Evolutionary conservation across 345 rosid genomes (phyloP), one percentile per base, ranked within the genome.

Genomic region (Aegle marmelos): DNA sequence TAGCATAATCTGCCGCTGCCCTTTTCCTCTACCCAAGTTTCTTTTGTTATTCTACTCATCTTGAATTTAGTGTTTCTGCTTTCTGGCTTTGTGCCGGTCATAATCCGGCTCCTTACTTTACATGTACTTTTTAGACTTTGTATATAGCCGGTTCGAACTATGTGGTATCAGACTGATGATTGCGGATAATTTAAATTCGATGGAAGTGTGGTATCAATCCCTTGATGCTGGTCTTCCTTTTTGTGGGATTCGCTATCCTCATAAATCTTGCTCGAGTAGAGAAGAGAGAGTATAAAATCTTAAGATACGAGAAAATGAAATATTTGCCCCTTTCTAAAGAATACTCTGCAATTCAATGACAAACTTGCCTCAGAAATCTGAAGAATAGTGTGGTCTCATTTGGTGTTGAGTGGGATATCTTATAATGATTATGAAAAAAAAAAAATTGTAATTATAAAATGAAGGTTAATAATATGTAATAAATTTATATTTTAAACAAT

Each of bases 111-210:
- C 28, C 33, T 22, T 24, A 61, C 76, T 65, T 37, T 70, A 10
- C 78, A 13, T 79, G 80, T 68, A 67, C 39, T 69, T 74, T 74
- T 73, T 53, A 6, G 6, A 13, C 57, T 31, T 16, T 82, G 78
- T 78, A 66, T 48, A 76, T 65, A 75, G 71, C 66, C 72, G 48
- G 31, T 24, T 75, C 7, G 45, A 50, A 39, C 69, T 2, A 39
- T 74, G 69, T 71, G 70, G 48, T 30, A 34, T 73, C 65, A 70
- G 37, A 70, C 66, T 31, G 36, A 69, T n/a, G 57, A 53, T 53
- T 53, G 57, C 22, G 78, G 24, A 64, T n/a, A 22, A 54, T 68
- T 58, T 21, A 45, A n/a, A 72, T 45, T 75, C 25, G 22, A 37
- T 62, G n/a, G 11, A 74, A 27, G 50, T 33, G 41, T 67, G 73